These are phyloP conservation scores for Eragrostis curvula DNA, from an alignment of 176 grass and related monocot species.

Conservation along the genomic window DNA sequence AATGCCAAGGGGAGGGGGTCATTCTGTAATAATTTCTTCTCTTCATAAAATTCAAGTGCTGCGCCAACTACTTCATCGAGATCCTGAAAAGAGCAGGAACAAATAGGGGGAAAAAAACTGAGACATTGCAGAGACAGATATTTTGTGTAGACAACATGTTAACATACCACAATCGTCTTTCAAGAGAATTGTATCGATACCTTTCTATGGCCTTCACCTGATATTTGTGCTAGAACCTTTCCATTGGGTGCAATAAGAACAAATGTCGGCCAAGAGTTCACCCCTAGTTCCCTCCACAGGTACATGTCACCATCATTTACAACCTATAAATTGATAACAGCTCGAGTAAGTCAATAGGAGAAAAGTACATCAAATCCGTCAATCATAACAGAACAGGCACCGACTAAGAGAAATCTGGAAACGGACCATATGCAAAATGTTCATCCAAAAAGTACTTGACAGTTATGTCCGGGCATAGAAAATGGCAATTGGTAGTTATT, in stretches of 20 bases:
- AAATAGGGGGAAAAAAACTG: background rate
- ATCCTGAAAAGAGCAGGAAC: slow-evolving; percentile 70
- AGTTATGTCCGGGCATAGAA: background rate
- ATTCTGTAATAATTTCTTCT: slow-evolving; percentile 68
- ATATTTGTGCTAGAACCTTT: slow-evolving; percentile 83
- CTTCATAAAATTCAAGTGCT: slow-evolving; percentile 90
- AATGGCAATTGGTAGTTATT: background rate
- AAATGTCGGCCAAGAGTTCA: slow-evolving; percentile 96
- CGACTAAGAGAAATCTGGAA: background rate
- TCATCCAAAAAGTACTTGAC: background rate
- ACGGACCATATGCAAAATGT: background rate
- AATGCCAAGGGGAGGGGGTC: slow-evolving; percentile 83
- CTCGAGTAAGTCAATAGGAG: slow-evolving; percentile 27
- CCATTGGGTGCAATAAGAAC: slow-evolving; percentile 89
- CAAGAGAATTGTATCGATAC: slow-evolving; percentile 46
- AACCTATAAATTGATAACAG: slow-evolving; percentile 62
- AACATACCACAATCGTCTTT: background rate
- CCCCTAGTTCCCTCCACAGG: slow-evolving; percentile 91
- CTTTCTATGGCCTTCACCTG: slow-evolving; percentile 94
- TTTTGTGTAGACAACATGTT: background rate
- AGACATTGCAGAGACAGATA: background rate
- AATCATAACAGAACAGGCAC: background rate
- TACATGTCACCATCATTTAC: slow-evolving; percentile 96
- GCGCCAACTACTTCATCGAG: slow-evolving; percentile 90
- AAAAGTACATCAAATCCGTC: background rate